Evolutionary conservation across 208 protist species (phyloP).

Genomic region (Perkinsela sp.): DNA sequence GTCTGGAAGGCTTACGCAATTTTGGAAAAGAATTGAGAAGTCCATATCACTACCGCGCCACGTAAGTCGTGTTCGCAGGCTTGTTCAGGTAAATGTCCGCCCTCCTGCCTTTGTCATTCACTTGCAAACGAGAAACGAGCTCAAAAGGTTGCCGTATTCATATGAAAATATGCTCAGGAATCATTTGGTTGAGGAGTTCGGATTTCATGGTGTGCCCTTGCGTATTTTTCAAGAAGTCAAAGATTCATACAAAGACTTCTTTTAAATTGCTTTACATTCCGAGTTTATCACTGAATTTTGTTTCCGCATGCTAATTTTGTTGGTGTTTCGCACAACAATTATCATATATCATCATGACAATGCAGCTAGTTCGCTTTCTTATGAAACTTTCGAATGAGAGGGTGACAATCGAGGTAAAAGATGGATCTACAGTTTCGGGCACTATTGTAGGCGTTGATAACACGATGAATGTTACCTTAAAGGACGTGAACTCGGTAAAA

Average conservation of each 20-base stretch:
- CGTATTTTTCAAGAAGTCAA: conserved; percentile 53
- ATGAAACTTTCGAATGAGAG: conserved; percentile 86
- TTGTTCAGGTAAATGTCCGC: conserved; percentile 48
- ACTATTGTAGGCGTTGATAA: conserved; percentile 42
- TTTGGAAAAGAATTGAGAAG: conserved; percentile 66
- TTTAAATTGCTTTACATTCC: conserved; percentile 16
- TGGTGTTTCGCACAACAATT: no score
- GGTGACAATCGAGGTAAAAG: conserved; percentile 94
- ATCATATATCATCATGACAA: conserved; percentile 5
- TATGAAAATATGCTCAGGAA: conserved; percentile 68
- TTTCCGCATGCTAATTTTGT: no score
- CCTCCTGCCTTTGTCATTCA: conserved; percentile 53
- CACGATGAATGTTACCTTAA: conserved; percentile 94
- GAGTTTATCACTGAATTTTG: no score
- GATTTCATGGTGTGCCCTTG: conserved; percentile 50
- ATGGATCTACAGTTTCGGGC: conserved; percentile 78
- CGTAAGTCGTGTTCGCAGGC: conserved; percentile 39
- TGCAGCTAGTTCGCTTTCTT: conserved; percentile 75
- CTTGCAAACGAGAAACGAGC: conserved; percentile 56
- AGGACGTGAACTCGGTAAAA: conserved; percentile 85
- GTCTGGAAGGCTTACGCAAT: conserved; percentile 33
- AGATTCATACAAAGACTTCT: conserved; percentile 60
- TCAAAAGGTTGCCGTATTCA: conserved; percentile 25
- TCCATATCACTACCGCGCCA: conserved; percentile 57
- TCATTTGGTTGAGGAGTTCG: conserved; percentile 58